A percentile compares a stretch with the other conserved stretches of the same genome.
Evolutionary conservation across 2,329 filamentous ascomycete genomes (phyloP).

Genomic region (Aspergillus proliferans): DNA sequence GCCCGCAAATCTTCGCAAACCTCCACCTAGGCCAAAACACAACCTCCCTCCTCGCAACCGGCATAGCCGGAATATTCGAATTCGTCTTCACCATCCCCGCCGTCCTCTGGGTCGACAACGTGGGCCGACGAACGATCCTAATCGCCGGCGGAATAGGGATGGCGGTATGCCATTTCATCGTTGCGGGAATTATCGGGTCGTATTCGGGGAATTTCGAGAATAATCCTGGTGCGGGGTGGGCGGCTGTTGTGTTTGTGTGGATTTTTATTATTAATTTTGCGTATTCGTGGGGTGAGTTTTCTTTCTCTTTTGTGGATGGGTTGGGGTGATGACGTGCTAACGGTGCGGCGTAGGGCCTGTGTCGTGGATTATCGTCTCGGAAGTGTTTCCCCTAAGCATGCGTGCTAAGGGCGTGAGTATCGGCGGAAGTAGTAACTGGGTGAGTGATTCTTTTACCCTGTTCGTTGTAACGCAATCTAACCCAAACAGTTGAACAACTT

Average conservation of each 20-base stretch:
- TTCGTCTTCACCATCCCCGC: conserved; percentile 37
- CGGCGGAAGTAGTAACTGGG: conserved; percentile 31
- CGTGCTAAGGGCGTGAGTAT: conserved; percentile 51
- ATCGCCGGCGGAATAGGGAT: conserved; percentile 58
- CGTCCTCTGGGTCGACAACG: conserved; percentile 35
- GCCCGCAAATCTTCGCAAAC: conserved; percentile 28
- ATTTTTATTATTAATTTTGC: conserved; percentile 69
- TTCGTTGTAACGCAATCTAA: not conserved
- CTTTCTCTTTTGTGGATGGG: too few species aligned
- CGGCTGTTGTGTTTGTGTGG: conserved; percentile 55
- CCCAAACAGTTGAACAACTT: conserved; percentile 48
- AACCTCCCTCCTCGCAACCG: conserved; percentile 33
- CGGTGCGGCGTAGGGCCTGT: conserved; percentile 42
- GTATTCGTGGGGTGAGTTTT: conserved; percentile 55
- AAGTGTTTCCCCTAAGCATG: conserved; percentile 66
- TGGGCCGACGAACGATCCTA: conserved; percentile 37
- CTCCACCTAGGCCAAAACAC: conserved; percentile 32
- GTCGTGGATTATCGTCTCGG: conserved; percentile 67
- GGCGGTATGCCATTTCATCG: conserved; percentile 64
- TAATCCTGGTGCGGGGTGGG: conserved; percentile 63
- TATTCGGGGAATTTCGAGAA: conserved; percentile 54
- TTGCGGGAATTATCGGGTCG: conserved; percentile 62
- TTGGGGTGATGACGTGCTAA: too few species aligned
- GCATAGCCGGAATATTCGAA: conserved; percentile 36
- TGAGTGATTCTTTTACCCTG: conserved; percentile 5